Percentiles rank a stretch among this genome's conserved stretches.
These are phyloP conservation scores for Boeremia exigua DNA, from an alignment of 2,329 filamentous ascomycete genomes.

Conservation along the genomic window DNA sequence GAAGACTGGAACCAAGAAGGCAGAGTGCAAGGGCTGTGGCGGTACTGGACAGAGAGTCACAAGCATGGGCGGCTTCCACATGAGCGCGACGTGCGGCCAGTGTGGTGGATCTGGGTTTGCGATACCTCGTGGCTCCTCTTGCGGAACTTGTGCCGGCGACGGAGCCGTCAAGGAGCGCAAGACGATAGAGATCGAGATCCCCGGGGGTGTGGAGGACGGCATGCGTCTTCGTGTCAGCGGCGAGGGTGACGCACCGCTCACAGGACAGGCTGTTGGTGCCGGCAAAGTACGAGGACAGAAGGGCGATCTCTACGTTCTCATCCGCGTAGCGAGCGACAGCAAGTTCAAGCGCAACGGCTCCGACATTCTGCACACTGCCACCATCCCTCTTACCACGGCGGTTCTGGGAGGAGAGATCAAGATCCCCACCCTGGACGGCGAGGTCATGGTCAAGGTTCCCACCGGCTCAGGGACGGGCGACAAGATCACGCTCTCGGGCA, in stretches of 20 bases:
- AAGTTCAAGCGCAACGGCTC: slow-evolving; percentile 88
- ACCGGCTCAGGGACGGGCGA: slow-evolving; percentile 94
- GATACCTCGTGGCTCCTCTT: slow-evolving; percentile 81
- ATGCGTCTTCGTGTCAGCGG: slow-evolving; percentile 87
- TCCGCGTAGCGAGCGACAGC: slow-evolving; percentile 85
- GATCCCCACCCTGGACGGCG: slow-evolving; percentile 87
- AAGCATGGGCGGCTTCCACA: slow-evolving; percentile 93
- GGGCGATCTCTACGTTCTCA: slow-evolving; percentile 90
- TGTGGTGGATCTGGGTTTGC: slow-evolving; percentile 81
- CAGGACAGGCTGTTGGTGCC: slow-evolving; percentile 70
- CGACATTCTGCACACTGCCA: slow-evolving; percentile 91
- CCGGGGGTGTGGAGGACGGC: slow-evolving; percentile 92
- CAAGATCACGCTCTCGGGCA: slow-evolving; percentile 83
- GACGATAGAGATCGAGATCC: slow-evolving; percentile 88
- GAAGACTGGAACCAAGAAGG: slow-evolving; percentile 77
- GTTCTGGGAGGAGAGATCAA: slow-evolving; percentile 88
- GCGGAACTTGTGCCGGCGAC: slow-evolving; percentile 77
- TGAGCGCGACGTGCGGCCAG: slow-evolving; percentile 84
- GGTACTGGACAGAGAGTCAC: slow-evolving; percentile 88
- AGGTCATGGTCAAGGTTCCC: slow-evolving; percentile 87
- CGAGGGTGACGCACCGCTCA: slow-evolving; percentile 85
- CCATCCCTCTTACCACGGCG: slow-evolving; percentile 90
- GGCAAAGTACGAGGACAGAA: slow-evolving; percentile 67
- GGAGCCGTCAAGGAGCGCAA: slow-evolving; percentile 84
- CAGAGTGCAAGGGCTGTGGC: slow-evolving; percentile 78